Percentiles rank a stretch among this genome's conserved stretches.
These are phyloP conservation scores for Blastobotrys indianensis DNA, from an alignment of 1,139 yeast genomes.

Conservation along the genomic window DNA sequence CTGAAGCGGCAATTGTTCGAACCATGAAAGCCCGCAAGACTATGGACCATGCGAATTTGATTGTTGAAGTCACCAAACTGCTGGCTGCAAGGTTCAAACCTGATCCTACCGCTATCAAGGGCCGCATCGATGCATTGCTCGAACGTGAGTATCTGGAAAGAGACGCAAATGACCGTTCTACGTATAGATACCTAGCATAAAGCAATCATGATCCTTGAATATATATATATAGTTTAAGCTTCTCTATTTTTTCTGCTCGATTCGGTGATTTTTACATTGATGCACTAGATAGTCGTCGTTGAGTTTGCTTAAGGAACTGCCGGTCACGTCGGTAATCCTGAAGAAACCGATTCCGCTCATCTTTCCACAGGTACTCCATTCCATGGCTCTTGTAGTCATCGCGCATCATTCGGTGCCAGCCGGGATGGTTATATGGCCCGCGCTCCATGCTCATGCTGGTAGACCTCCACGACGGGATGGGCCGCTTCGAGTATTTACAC, in stretches of 20 bases:
- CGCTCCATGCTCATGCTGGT: neutral
- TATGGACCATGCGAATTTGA: conserved; percentile 56
- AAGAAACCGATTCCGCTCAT: conserved; percentile 24
- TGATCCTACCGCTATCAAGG: conserved; percentile 61
- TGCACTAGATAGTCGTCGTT: conserved; percentile 10
- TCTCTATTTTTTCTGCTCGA: too few species aligned
- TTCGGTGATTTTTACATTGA: too few species aligned
- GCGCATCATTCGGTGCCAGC: conserved; percentile 28
- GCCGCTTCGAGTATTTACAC: conserved; percentile 22
- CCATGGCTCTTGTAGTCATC: conserved; percentile 23
- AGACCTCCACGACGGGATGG: conserved; percentile 21
- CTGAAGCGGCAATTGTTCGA: conserved; percentile 86
- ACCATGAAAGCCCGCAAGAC: conserved; percentile 71
- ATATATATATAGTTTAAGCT: neutral
- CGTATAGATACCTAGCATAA: conserved; percentile 68
- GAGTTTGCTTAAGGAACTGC: conserved; percentile 20
- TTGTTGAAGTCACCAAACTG: conserved; percentile 60
- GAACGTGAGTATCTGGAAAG: conserved; percentile 81
- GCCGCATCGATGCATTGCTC: conserved; percentile 70
- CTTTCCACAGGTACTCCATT: conserved; percentile 25
- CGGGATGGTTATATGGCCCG: conserved; percentile 18
- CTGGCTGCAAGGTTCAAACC: conserved; percentile 64
- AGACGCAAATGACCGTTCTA: conserved; percentile 53
- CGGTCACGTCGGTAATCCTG: conserved; percentile 28
- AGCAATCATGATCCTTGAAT: neutral